Evolutionary conservation across 345 rosid species (phyloP).

Genomic region (Psidium friedrichsthalianum): DNA sequence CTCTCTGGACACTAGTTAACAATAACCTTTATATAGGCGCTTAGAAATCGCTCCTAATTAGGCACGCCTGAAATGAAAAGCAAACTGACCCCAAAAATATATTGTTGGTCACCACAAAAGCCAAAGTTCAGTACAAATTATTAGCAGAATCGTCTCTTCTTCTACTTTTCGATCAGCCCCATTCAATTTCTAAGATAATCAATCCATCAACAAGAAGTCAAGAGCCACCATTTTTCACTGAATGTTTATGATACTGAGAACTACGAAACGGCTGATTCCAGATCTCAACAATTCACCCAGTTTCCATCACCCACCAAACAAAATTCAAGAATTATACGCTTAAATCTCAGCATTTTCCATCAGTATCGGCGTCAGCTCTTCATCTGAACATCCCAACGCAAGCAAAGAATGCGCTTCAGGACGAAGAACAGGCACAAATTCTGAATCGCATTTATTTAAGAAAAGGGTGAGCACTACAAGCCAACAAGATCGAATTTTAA

Average conservation of each 20-base stretch:
- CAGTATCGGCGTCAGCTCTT: neutral
- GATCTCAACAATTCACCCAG: neutral
- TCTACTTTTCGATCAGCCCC: neutral
- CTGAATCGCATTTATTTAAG: neutral
- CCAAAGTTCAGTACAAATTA: neutral
- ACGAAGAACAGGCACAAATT: neutral
- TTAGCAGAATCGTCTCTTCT: neutral
- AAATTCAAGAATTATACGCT: neutral
- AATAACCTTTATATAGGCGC: neutral
- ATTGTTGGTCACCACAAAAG: neutral
- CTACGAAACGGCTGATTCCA: neutral
- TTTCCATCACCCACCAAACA: neutral
- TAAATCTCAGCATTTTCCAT: neutral
- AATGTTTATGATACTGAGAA: neutral
- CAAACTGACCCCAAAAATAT: neutral
- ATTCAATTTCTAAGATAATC: neutral
- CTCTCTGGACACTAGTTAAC: neutral
- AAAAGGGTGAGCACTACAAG: neutral
- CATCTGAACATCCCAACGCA: neutral
- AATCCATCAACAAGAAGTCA: neutral
- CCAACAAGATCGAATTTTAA: neutral
- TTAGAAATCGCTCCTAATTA: neutral
- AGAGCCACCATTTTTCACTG: neutral
- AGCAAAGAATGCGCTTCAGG: neutral
- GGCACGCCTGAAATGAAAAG: neutral